phyloP scores from a whole-genome alignment of 306 rosid species.

The Ammopiptanthus mongolicus region DNA sequence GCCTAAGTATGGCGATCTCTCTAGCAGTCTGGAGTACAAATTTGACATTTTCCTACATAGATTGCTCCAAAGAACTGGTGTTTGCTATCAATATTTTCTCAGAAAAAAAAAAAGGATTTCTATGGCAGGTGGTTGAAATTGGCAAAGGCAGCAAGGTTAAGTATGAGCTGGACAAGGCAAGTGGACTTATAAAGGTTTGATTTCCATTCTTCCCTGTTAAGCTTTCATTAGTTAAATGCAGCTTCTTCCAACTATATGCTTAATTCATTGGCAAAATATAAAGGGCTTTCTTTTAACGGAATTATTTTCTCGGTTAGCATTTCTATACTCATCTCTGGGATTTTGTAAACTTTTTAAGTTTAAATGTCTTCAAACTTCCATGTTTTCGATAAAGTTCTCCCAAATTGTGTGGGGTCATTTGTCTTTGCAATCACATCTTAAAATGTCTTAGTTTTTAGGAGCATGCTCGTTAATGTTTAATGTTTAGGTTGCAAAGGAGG shows the following conservation, averaged over 20 bases:
- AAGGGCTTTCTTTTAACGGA: not conserved
- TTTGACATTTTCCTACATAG: not conserved
- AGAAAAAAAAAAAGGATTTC: not conserved
- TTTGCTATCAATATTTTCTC: not conserved
- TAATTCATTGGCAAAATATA: not conserved
- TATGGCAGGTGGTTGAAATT: conserved; percentile 70
- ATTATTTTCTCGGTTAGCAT: not conserved
- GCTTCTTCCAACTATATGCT: not conserved
- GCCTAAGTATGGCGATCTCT: too few relatives aligned
- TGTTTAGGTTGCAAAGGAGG: not conserved
- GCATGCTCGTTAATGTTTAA: conserved; percentile 1
- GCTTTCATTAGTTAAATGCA: not conserved
- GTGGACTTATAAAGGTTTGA: conserved; percentile 71
- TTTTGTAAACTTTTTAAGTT: not conserved
- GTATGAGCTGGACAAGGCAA: conserved; percentile 82
- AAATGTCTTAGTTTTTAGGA: not conserved
- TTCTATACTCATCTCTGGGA: not conserved
- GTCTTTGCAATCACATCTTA: not conserved
- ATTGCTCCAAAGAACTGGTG: not conserved
- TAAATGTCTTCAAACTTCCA: not conserved
- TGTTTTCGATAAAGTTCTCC: not conserved
- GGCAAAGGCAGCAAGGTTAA: conserved; percentile 86
- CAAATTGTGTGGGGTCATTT: not conserved
- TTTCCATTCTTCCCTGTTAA: not conserved
- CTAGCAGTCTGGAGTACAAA: too few relatives aligned